These are phyloP conservation scores for Fonsecaea pedrosoi DNA, from an alignment of 2,329 filamentous ascomycete genomes.

Conservation along the genomic window DNA sequence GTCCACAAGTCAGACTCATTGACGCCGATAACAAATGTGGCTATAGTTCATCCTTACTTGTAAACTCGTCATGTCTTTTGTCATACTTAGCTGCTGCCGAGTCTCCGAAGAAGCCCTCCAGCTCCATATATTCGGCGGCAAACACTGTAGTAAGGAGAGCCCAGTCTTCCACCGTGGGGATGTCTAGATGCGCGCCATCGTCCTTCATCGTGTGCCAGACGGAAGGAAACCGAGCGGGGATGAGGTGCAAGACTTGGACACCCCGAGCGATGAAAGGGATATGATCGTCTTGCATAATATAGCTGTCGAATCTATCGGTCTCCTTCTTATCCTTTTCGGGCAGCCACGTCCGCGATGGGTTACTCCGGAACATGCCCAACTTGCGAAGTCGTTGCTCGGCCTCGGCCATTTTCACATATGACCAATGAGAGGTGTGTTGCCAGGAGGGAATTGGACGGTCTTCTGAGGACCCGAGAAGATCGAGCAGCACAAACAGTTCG, in stretches of 20 bases:
- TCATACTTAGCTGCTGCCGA: constrained; percentile 19
- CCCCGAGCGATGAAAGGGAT: constrained; percentile 86
- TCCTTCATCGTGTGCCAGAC: constrained; percentile 90
- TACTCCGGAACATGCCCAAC: constrained; percentile 70
- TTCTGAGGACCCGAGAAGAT: constrained; percentile 74
- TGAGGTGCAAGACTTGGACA: constrained; percentile 87
- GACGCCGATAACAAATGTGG: not conserved
- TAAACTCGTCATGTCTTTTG: constrained; percentile 34
- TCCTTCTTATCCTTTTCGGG: constrained; percentile 43
- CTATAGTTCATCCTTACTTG: constrained; percentile 44
- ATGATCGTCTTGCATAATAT: constrained; percentile 82
- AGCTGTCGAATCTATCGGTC: constrained; percentile 54
- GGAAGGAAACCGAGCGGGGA: constrained; percentile 78
- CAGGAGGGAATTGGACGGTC: constrained; percentile 79
- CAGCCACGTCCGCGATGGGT: constrained; percentile 44
- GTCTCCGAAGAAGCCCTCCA: constrained; percentile 63
- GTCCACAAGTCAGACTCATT: constrained; percentile 14
- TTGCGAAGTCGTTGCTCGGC: constrained; percentile 76
- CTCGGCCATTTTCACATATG: constrained; percentile 76
- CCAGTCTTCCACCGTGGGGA: constrained; percentile 84
- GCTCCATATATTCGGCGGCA: constrained; percentile 88
- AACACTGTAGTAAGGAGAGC: constrained; percentile 82
- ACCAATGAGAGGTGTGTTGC: constrained; percentile 91
- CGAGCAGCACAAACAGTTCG: constrained; percentile 86
- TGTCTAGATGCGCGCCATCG: constrained; percentile 82